phyloP scores from a whole-genome alignment of 2,329 filamentous ascomycete genomes.

The Allantophomopsis cytisporea region DNA sequence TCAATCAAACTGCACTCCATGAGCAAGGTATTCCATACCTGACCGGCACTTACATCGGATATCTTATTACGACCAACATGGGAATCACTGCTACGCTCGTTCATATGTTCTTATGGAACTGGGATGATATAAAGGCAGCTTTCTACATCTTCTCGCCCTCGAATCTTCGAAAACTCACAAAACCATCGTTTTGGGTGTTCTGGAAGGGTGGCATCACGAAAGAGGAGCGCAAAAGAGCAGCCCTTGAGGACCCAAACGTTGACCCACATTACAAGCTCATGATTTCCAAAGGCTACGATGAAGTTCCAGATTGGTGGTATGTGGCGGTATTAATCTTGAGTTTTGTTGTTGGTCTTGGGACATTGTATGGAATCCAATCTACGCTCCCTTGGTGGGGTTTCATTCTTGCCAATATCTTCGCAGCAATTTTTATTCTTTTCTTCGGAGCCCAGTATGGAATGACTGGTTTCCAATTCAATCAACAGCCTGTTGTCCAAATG shows the following conservation, averaged over 20 bases:
- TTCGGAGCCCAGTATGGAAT: conserved; percentile 25
- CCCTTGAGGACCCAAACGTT: background rate
- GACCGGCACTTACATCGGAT: conserved; percentile 22
- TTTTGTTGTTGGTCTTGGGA: conserved; percentile 25
- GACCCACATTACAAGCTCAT: conserved; percentile 31
- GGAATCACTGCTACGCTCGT: conserved; percentile 30
- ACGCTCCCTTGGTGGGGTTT: conserved; percentile 27
- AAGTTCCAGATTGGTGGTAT: conserved; percentile 46
- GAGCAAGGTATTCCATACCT: conserved; percentile 26
- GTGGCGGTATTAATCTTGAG: conserved; percentile 27
- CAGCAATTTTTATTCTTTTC: conserved; percentile 11
- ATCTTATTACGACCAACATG: conserved; percentile 29
- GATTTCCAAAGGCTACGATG: conserved; percentile 36
- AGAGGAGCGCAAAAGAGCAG: background rate
- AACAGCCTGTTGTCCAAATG: conserved; percentile 31
- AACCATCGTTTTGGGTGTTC: conserved; percentile 1
- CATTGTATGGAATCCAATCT: conserved; percentile 47
- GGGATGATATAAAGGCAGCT: conserved; percentile 21
- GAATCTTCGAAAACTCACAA: background rate
- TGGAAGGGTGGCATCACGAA: conserved; percentile 1
- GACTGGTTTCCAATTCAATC: conserved; percentile 29
- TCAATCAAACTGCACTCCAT: conserved; percentile 21
- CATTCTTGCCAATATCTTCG: conserved; percentile 14
- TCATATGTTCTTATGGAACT: conserved; percentile 27
- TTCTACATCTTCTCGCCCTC: conserved; percentile 7